phyloP scores from a whole-genome alignment of 2,329 filamentous ascomycete species.

The Colletotrichum agaves region DNA sequence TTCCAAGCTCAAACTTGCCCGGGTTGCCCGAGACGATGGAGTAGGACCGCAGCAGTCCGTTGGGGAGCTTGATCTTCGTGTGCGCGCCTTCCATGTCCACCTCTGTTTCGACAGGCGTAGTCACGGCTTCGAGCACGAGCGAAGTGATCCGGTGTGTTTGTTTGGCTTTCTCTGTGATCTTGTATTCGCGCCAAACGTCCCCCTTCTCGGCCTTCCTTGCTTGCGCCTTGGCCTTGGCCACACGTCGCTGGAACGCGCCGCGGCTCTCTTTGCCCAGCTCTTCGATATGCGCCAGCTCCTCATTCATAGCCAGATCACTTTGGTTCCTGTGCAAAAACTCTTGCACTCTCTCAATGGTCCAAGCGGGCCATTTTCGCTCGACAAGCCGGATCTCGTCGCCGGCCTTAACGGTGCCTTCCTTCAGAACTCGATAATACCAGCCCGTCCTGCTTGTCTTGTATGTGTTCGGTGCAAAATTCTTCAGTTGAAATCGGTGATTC shows the following conservation, averaged over 20 bases:
- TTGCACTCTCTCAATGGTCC: constrained; percentile 72
- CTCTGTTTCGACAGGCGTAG: constrained; percentile 47
- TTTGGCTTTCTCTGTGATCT: constrained; percentile 58
- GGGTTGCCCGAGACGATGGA: constrained; percentile 65
- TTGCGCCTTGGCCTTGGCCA: constrained; percentile 57
- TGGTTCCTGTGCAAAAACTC: constrained; percentile 69
- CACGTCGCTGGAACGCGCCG: constrained; percentile 59
- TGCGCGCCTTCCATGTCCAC: constrained; percentile 58
- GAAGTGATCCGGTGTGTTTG: constrained; percentile 64
- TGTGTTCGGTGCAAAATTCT: constrained; percentile 68
- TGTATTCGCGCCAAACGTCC: constrained; percentile 57
- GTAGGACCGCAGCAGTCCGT: constrained; percentile 67
- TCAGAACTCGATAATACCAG: constrained; percentile 73
- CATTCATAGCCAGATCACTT: constrained; percentile 61
- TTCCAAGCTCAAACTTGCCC: constrained; percentile 65
- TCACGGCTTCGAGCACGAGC: constrained; percentile 61
- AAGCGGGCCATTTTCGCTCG: constrained; percentile 64
- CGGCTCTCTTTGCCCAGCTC: constrained; percentile 61
- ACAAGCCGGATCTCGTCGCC: constrained; percentile 68
- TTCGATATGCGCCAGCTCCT: constrained; percentile 61
- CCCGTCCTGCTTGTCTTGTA: constrained; percentile 69
- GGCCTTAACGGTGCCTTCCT: constrained; percentile 62
- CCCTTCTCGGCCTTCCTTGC: constrained; percentile 43
- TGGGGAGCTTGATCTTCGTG: constrained; percentile 65
- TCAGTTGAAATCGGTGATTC: constrained; percentile 73